Evolutionary conservation across 257 asterid genomes (phyloP).

Genomic region (Phtheirospermum japonicum): DNA sequence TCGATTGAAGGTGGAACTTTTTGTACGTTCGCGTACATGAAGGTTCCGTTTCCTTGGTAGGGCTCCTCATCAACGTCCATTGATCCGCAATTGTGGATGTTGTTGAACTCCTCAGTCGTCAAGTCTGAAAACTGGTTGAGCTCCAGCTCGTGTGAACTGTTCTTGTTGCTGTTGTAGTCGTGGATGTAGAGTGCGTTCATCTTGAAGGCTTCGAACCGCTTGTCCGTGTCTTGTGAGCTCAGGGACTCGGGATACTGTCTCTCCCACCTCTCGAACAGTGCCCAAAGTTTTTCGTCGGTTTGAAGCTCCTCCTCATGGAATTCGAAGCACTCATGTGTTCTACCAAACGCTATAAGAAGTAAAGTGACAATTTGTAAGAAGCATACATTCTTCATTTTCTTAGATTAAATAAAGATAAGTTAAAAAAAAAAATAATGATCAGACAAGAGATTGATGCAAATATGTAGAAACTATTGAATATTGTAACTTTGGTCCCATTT

Average conservation of each 20-base stretch:
- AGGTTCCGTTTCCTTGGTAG: slow-evolving; percentile 36
- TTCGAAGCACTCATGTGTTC: slow-evolving; percentile 36
- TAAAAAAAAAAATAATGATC: too few relatives aligned
- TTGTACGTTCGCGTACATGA: slow-evolving; percentile 47
- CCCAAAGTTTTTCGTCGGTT: slow-evolving; percentile 60
- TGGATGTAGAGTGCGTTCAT: slow-evolving; percentile 55
- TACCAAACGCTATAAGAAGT: too few relatives aligned
- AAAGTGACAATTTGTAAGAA: too few relatives aligned
- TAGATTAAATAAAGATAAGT: too few relatives aligned
- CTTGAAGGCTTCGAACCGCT: slow-evolving; percentile 61
- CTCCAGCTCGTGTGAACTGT: slow-evolving; percentile 59
- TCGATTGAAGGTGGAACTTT: slow-evolving; percentile 55
- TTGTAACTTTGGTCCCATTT: too few relatives aligned
- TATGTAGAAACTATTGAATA: too few relatives aligned
- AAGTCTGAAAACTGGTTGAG: slow-evolving; percentile 70
- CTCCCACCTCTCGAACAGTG: slow-evolving; percentile 69
- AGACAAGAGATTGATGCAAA: too few relatives aligned
- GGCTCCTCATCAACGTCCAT: too few relatives aligned
- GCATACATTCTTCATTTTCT: too few relatives aligned
- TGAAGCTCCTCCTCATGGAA: slow-evolving; percentile 58
- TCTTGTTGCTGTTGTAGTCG: slow-evolving; percentile 44
- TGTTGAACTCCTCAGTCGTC: slow-evolving; percentile 69
- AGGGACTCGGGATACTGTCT: slow-evolving; percentile 58
- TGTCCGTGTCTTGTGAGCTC: slow-evolving; percentile 51
- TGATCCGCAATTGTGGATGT: slow-evolving; percentile 45